Conservation (phyloP, 192 early-diverging fungal species). For the Globomyces pollinis-pini region DNA sequence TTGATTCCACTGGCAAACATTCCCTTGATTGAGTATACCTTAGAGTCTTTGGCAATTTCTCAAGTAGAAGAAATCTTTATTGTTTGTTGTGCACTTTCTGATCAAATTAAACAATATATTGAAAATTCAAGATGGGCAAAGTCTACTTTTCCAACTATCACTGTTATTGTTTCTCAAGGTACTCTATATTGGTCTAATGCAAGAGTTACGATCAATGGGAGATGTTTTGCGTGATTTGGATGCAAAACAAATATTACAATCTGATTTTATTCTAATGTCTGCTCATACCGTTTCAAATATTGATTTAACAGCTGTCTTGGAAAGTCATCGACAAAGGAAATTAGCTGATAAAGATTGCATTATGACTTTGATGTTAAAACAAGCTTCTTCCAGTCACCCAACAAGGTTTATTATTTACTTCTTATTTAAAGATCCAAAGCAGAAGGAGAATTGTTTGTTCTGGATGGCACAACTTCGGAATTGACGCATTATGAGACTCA, state of each 20-base stretch:
- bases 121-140: slow-evolving; percentile 67
- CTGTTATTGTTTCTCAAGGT: slow-evolving; percentile 65
- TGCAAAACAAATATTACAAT: slow-evolving; percentile 62
- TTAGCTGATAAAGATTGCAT: slow-evolving; percentile 72
- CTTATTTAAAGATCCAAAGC: slow-evolving; percentile 48
- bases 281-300: slow-evolving; percentile 91
- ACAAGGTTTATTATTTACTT: slow-evolving; percentile 7
- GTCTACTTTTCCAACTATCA: slow-evolving; percentile 56
- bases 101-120: slow-evolving; percentile 77
- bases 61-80: slow-evolving; percentile 82
- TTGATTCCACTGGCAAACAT: slow-evolving; percentile 91
- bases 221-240: slow-evolving; percentile 91
- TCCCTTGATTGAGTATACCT: slow-evolving; percentile 92
- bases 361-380: slow-evolving; percentile 86
- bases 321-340: slow-evolving; percentile 71
- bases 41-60: slow-evolving; percentile 83
- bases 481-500: slow-evolving; percentile 70
- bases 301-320: slow-evolving; percentile 63
- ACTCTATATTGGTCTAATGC: too few relatives aligned
- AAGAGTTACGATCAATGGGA: slow-evolving; percentile 69
- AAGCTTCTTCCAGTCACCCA: slow-evolving; percentile 52
- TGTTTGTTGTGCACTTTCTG: slow-evolving; percentile 75
- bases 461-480: slow-evolving; percentile 67
- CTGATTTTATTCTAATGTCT: slow-evolving; percentile 87
- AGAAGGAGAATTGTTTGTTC: slow-evolving; percentile 75